Base-by-base conservation (phyloP, 306 rosid species). In the Psophocarpus tetragonolobus region DNA sequence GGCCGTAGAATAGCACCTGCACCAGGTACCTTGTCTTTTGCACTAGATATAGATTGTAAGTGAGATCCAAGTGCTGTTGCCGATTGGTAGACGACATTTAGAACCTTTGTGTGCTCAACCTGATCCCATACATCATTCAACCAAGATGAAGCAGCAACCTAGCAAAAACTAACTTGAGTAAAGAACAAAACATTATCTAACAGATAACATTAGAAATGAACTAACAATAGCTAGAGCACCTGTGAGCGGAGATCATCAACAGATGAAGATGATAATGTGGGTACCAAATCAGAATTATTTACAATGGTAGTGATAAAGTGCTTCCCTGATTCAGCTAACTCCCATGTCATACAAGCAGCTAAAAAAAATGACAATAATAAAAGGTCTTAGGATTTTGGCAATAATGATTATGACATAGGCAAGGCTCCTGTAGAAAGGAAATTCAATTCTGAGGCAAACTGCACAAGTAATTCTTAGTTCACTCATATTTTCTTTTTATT, bases 281-380 rank as follows among this genome's bases (percentile, higher is more conserved):
- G 98, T 72, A 95, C 97, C 66, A 95, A 79, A 79, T 95, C 98
- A 9, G 98, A 90, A 73, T 97, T 95, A 71, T 95, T 95, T 60
- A 95, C 89, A 65, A 88, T 87, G 12, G 97, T 86, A 47, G 93
- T 92, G 69, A 95, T 95, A 71, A 95, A 95, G 76, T 91, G 88
- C 79, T 95, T 91, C 65, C 98, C 98, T n/a, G 98, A 95, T 86
- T 95, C 98, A 68, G 97, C 98, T 81, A 95, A 89, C 81, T 95
- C 97, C 97, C 86, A 88, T 32, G 98, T 95, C 96, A 95, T 91
- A 83, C 98, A 92, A 24, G 98, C 97, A 84, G 97, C 98, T 95
- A 88, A 76, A 88, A 88, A 81, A 81, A 64, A 60, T 56, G 30
- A 81, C 35, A 84, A 80, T 80, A 68, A 71, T 17, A 76, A 73